Conservation (phyloP, 768 basidiomycete genomes). For the Myochromella boudieri region DNA sequence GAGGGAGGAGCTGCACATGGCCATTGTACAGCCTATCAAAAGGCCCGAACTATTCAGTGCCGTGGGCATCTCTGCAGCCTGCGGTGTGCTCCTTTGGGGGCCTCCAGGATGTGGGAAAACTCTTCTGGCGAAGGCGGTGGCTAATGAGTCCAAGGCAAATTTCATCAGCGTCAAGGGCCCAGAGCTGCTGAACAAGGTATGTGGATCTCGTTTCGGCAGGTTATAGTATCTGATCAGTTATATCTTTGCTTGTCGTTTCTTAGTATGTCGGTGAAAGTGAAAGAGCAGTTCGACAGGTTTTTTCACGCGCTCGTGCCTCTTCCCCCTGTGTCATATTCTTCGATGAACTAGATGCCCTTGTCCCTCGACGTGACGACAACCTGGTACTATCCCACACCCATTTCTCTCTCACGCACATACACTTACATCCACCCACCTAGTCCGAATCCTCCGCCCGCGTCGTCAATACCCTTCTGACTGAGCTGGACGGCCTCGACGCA, state of each 20-base stretch:
- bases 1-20: constrained; percentile 94
- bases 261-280: constrained; percentile 99
- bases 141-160: constrained; percentile 92
- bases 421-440: constrained; percentile 31
- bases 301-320: constrained; percentile 89
- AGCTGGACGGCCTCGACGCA: constrained; percentile 88
- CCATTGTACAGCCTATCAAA: constrained; percentile 92
- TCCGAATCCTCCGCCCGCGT: constrained; percentile 93
- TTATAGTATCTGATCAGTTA: neutral
- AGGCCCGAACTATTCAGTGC: constrained; percentile 85
- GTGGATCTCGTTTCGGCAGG: constrained; percentile 13
- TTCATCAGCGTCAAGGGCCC: constrained; percentile 99
- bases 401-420: neutral
- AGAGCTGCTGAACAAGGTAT: constrained; percentile 92
- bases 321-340: constrained; percentile 96
- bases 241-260: neutral
- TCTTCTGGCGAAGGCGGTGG: constrained; percentile 95
- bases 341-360: constrained; percentile 91
- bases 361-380: constrained; percentile 86
- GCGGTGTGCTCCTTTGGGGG: constrained; percentile 97
- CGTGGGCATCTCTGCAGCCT: constrained; percentile 89
- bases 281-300: constrained; percentile 90
- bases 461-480: constrained; percentile 91
- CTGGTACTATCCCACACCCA: constrained; percentile 51
- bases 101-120: constrained; percentile 99